Percentiles rank a stretch among this genome's conserved stretches.
Conservation (phyloP, 169 alveolate species). For the Eimeria acervulina region DNA sequence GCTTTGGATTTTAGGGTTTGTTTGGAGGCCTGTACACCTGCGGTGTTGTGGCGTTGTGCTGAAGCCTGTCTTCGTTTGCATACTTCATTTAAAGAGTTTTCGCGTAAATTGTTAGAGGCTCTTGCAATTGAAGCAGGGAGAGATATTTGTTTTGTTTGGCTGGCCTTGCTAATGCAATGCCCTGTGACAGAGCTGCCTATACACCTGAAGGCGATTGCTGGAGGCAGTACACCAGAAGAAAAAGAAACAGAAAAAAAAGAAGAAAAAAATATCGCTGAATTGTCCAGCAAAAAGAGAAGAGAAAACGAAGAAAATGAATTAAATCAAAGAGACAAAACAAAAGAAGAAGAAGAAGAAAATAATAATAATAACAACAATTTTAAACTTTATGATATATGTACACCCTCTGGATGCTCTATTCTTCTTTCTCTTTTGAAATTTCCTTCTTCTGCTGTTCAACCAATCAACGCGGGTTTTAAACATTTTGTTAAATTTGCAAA, state of each 20-base stretch:
- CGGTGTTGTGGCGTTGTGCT: constrained; percentile 75
- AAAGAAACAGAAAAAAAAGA: too few species aligned
- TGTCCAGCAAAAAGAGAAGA: not conserved
- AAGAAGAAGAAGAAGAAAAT: not conserved
- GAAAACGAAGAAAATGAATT: too few species aligned
- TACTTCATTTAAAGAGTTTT: not conserved
- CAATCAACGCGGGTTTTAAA: too few species aligned
- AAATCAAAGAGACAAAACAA: not conserved
- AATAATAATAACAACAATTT: not conserved
- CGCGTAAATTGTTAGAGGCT: constrained; percentile 45
- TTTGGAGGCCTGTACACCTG: constrained; percentile 15
- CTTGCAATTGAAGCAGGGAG: not conserved
- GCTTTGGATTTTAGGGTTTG: constrained; percentile 57
- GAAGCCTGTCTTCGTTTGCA: constrained; percentile 77
- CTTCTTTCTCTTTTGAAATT: too few species aligned
- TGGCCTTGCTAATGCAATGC: constrained; percentile 3
- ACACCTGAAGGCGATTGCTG: not conserved
- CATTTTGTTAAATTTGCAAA: too few species aligned
- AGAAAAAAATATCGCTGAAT: not conserved
- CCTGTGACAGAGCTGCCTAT: constrained; percentile 8
- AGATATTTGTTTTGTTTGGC: constrained; percentile 1
- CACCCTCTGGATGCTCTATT: too few species aligned
- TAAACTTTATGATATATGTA: too few species aligned
- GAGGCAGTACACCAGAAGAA: not conserved
- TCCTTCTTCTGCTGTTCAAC: too few species aligned